A percentile compares a stretch with the other conserved stretches of the same genome.
phyloP scores from a whole-genome alignment of 1,139 yeast species.

The Blastobotrys aristatus region DNA sequence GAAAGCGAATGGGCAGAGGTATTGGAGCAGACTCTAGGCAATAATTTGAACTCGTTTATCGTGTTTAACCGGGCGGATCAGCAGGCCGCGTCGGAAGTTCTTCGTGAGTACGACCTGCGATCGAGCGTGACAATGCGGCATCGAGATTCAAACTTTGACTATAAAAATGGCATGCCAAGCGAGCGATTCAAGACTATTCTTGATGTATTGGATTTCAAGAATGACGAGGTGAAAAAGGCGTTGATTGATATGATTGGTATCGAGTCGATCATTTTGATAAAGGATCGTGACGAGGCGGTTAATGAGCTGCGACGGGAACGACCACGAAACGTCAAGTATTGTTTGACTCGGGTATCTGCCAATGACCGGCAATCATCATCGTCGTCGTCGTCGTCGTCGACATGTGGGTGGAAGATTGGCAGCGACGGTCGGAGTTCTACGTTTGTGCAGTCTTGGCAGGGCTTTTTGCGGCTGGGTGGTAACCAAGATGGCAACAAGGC shows the following conservation, averaged over 20 bases:
- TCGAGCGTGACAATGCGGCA: conserved; percentile 42
- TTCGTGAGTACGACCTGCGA: conserved; percentile 36
- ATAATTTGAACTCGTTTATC: conserved; percentile 56
- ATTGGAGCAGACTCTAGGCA: conserved; percentile 50
- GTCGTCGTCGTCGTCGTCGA: conserved; percentile 8
- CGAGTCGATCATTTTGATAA: conserved; percentile 54
- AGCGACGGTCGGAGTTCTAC: conserved; percentile 38
- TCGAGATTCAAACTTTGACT: conserved; percentile 51
- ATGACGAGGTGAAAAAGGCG: conserved; percentile 52
- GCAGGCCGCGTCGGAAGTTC: conserved; percentile 41
- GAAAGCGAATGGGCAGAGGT: conserved; percentile 61
- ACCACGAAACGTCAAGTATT: conserved; percentile 43
- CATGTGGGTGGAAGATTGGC: background rate
- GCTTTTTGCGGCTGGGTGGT: background rate
- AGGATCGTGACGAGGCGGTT: conserved; percentile 50
- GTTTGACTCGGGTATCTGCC: conserved; percentile 37
- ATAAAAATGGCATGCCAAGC: conserved; percentile 37
- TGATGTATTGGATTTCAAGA: conserved; percentile 54
- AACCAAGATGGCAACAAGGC: background rate
- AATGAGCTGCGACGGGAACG: conserved; percentile 25
- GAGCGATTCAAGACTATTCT: conserved; percentile 44
- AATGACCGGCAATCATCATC: background rate
- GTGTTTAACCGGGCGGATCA: conserved; percentile 65
- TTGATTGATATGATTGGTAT: conserved; percentile 61
- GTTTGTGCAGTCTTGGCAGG: conserved; percentile 7